A percentile compares a stretch with the other conserved stretches of the same genome.
These are phyloP conservation scores for Ziziphus jujuba DNA, from an alignment of 306 rosid species.

Conservation along the genomic window DNA sequence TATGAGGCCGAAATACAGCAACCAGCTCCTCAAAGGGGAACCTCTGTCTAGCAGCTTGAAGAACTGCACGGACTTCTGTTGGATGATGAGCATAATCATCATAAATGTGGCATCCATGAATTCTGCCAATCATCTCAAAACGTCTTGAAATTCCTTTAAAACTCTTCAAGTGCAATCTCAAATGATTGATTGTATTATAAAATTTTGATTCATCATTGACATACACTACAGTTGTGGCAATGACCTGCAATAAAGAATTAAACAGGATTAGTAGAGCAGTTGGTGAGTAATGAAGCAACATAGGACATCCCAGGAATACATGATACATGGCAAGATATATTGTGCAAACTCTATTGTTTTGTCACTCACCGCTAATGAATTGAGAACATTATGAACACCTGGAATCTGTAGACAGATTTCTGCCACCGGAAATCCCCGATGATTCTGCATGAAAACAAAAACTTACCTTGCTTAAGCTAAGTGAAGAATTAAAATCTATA, in stretches of 20 bases:
- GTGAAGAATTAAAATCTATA: not conserved
- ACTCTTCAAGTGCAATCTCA: constrained; percentile 27
- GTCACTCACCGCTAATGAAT: constrained; percentile 34
- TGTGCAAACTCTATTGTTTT: not conserved
- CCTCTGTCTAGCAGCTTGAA: constrained; percentile 38
- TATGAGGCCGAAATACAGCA: constrained; percentile 37
- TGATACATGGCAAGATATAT: not conserved
- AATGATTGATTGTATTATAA: constrained; percentile 1
- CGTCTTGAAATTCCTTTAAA: constrained; percentile 37
- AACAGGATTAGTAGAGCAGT: not conserved
- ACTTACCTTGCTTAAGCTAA: not conserved
- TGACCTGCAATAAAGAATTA: constrained; percentile 23
- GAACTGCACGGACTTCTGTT: constrained; percentile 33
- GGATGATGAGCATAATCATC: constrained; percentile 44
- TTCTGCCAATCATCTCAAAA: constrained; percentile 31
- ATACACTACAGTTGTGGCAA: constrained; percentile 10
- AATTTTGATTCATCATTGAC: constrained; percentile 6
- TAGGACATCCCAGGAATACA: not conserved
- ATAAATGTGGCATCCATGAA: constrained; percentile 26
- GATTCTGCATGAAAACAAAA: constrained; percentile 21
- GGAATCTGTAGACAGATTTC: constrained; percentile 32
- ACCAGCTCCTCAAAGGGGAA: constrained; percentile 25
- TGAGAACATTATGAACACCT: constrained; percentile 36
- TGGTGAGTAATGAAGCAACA: not conserved
- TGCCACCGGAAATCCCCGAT: constrained; percentile 24